Base-by-base conservation (phyloP, 2,329 filamentous ascomycete genomes). In the Celoporthe dispersa region DNA sequence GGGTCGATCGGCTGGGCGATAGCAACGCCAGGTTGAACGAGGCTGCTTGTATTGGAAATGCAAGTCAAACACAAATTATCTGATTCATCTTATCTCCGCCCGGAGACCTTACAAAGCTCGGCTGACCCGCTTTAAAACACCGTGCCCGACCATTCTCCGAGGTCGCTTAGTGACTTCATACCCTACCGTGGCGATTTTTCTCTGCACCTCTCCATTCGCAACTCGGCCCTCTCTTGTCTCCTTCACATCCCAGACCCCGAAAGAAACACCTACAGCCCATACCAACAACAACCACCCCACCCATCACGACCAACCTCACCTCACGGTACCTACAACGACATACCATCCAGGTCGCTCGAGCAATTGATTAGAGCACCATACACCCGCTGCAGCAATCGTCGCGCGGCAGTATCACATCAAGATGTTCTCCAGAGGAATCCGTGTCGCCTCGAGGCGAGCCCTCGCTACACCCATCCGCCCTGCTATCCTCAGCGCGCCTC, bases 401-500 rank as follows among this genome's bases (percentile, higher is more conserved):
- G 39, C 55, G 70, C 35, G 44, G 39, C 64, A 28, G 61, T 14
- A 62, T 60, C 53, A 68, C 62, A 72, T 68, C 74, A 81, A 76
- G 70, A 86, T 86, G 84, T 77, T 85, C 71, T 84, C 84, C 73
- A 81, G 83, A 80, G 81, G 82, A 73, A 78, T 82, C 71, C 80
- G 81, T 73, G 78, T 79, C 70, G 78, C 79, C 75, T 82, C 84
- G 68, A 80, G 84, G 76, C 80, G 83, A 72, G 82, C 78, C 51
- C 79, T 82, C 72, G 79, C 81, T 41, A 78, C 80, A 68, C 77
- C 82, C 75, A 70, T 82, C 76, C 76, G 80, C 71, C 76, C 83
- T 73, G 75, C 81, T 55, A 74, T 80, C 67, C 72, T 80, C 69
- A 73, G 81, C 69, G 77, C 76, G 51, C 74, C 79, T 66, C 82